Conservation (phyloP, 768 basidiomycete species). For the Tulasnella sp. region DNA sequence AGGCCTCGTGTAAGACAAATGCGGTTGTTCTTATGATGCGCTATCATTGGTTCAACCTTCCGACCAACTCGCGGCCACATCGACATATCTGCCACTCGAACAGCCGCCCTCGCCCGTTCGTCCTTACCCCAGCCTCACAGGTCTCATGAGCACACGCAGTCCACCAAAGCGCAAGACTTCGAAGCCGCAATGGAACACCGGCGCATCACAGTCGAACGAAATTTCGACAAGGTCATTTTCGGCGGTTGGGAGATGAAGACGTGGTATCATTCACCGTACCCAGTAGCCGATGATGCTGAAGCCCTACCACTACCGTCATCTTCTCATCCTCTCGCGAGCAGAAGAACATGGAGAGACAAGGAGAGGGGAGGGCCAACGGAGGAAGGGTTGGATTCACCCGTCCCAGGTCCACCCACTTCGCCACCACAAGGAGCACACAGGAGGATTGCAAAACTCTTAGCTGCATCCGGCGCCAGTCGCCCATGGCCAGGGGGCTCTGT, state of each 20-base stretch:
- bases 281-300: conserved; percentile 61
- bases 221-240: conserved; percentile 83
- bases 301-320: conserved; percentile 21
- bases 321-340: background rate
- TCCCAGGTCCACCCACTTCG: conserved; percentile 40
- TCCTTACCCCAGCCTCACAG: background rate
- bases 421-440: conserved; percentile 57
- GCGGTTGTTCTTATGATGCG: background rate
- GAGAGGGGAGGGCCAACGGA: background rate
- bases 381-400: background rate
- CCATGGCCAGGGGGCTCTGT: conserved; percentile 41
- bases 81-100: background rate
- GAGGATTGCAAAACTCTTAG: conserved; percentile 69
- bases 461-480: conserved; percentile 54
- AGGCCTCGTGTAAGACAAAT: conserved; percentile 2
- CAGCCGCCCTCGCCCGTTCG: background rate
- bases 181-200: conserved; percentile 62
- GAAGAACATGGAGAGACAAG: background rate
- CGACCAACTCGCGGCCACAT: background rate
- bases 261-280: conserved; percentile 96
- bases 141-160: conserved; percentile 9
- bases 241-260: conserved; percentile 84
- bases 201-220: conserved; percentile 64
- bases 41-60: background rate
- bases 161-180: conserved; percentile 21